A percentile compares a stretch with the other conserved stretches of the same genome.
These are phyloP conservation scores for Talaromyces sp. DNA, from an alignment of 2,329 filamentous ascomycete genomes.

Conservation along the genomic window DNA sequence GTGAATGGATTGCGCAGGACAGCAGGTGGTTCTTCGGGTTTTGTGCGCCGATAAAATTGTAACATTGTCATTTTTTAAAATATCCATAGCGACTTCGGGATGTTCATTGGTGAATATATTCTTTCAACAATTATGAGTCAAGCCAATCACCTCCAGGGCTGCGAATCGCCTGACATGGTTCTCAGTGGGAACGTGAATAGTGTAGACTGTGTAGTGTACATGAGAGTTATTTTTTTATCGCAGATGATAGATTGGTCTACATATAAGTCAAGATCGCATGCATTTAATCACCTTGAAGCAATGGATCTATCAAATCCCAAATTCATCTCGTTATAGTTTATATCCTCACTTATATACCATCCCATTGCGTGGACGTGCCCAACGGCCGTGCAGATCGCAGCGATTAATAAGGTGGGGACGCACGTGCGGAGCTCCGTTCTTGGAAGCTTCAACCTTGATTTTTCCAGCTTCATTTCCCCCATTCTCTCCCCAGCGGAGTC, in stretches of 20 bases:
- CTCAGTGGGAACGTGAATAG: too few species aligned
- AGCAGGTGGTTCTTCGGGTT: conserved; percentile 38
- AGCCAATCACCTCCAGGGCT: too few species aligned
- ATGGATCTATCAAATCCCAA: too few species aligned
- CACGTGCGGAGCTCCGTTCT: conserved; percentile 24
- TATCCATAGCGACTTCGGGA: conserved; percentile 6
- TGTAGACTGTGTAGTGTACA: too few species aligned
- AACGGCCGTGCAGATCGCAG: conserved; percentile 4
- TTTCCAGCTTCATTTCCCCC: conserved; percentile 9
- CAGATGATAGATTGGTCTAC: too few species aligned
- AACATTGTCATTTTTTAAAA: conserved; percentile 5
- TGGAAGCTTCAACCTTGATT: conserved; percentile 19
- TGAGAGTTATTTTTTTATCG: too few species aligned
- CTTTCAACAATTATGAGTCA: not conserved
- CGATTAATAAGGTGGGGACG: conserved; percentile 29
- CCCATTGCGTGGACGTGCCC: conserved; percentile 2
- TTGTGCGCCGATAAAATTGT: conserved; percentile 37
- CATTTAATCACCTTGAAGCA: too few species aligned
- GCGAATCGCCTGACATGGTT: too few species aligned
- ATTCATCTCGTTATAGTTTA: too few species aligned
- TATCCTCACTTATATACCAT: not conserved
- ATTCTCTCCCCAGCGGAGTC: conserved; percentile 17
- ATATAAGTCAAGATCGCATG: too few species aligned
- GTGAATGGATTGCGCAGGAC: conserved; percentile 42
- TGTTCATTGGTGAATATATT: not conserved